Evolutionary conservation across 2,329 filamentous ascomycete genomes (phyloP).

Genomic region (Plenodomus lindquistii): DNA sequence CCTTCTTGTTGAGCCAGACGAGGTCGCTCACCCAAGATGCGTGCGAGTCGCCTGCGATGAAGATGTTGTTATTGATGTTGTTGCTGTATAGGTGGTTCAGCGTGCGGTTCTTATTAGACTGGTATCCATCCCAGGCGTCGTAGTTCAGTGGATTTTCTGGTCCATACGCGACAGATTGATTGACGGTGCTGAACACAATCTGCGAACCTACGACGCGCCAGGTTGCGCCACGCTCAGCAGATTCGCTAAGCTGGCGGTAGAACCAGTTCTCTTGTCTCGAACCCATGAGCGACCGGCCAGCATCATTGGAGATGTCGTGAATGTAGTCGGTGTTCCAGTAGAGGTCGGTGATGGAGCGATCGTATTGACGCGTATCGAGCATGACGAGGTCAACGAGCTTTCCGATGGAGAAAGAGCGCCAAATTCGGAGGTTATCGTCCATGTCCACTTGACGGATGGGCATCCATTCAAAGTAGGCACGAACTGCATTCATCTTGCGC

Average conservation of each 20-base stretch:
- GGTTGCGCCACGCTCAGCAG: constrained; percentile 65
- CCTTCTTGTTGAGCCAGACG: constrained; percentile 49
- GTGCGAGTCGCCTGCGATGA: constrained; percentile 73
- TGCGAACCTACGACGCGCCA: constrained; percentile 76
- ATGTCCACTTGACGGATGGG: constrained; percentile 50
- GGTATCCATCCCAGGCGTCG: constrained; percentile 69
- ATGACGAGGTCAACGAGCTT: constrained; percentile 49
- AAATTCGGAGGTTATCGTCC: constrained; percentile 49
- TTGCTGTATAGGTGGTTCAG: constrained; percentile 68
- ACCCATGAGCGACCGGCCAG: constrained; percentile 71
- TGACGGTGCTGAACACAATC: constrained; percentile 66
- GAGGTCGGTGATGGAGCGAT: constrained; percentile 49
- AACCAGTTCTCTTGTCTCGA: constrained; percentile 72
- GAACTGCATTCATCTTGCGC: constrained; percentile 53
- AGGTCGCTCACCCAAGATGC: constrained; percentile 60
- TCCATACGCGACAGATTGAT: constrained; percentile 51
- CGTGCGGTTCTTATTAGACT: constrained; percentile 72
- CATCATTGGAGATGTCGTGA: constrained; percentile 66
- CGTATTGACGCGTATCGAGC: constrained; percentile 50
- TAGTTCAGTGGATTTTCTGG: constrained; percentile 55
- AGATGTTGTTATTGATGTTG: constrained; percentile 72
- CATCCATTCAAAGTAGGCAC: constrained; percentile 53
- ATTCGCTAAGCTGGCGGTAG: constrained; percentile 56
- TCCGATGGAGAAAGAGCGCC: constrained; percentile 49
- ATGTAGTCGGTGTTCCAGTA: constrained; percentile 66